Conservation (phyloP, 805 yeast genomes). For the Naumovozyma dairenensis region DNA sequence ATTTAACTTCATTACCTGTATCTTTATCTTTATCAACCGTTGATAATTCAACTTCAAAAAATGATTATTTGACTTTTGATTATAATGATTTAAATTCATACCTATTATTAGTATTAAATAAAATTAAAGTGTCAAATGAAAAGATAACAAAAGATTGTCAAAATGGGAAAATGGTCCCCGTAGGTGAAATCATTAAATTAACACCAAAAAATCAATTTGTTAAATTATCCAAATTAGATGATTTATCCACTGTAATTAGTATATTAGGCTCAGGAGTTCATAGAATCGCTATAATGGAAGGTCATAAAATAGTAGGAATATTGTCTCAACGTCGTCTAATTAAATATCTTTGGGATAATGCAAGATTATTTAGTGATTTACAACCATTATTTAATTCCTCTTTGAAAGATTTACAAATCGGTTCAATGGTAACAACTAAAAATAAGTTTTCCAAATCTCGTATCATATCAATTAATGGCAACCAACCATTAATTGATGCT, state of each 20-base stretch:
- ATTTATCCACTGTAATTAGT: constrained; percentile 66
- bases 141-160: constrained; percentile 46
- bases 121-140: constrained; percentile 32
- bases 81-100: constrained; percentile 84
- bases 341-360: constrained; percentile 83
- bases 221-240: constrained; percentile 59
- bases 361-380: constrained; percentile 70
- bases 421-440: constrained; percentile 31
- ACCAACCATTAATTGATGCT: constrained; percentile 77
- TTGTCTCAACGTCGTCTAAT: constrained; percentile 83
- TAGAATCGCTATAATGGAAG: constrained; percentile 68
- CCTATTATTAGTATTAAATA: constrained; percentile 72
- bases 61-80: constrained; percentile 74
- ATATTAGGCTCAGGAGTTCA: constrained; percentile 88
- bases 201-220: constrained; percentile 84
- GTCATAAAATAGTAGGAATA: constrained; percentile 62
- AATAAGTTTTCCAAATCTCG: constrained; percentile 23
- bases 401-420: constrained; percentile 63
- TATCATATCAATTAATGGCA: constrained; percentile 76
- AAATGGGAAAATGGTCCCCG: constrained; percentile 79
- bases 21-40: not conserved
- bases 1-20: constrained; percentile 81
- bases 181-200: constrained; percentile 69
- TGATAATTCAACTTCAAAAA: constrained; percentile 38
- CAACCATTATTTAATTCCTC: constrained; percentile 64